These are phyloP conservation scores for Dalbergia cultrata DNA, from an alignment of 306 rosid genomes.

Conservation along the genomic window DNA sequence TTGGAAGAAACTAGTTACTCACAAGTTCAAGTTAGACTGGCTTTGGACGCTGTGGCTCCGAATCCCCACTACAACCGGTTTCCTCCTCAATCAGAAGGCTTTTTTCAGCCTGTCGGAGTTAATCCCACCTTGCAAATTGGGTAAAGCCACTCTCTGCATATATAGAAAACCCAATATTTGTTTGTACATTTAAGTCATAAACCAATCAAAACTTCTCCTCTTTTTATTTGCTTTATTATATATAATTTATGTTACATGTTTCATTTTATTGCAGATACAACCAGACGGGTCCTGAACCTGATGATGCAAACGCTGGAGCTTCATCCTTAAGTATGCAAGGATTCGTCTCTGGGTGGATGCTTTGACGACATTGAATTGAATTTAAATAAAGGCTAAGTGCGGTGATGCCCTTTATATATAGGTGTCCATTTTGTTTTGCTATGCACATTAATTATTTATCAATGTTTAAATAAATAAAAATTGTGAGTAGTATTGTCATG, in stretches of 20 bases:
- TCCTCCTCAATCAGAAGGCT: conserved; percentile 59
- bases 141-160: conserved; percentile 43
- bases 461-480: conserved; percentile 43
- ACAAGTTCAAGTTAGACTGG: conserved; percentile 46
- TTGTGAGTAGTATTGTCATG: conserved; percentile 4
- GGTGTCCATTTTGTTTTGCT: background rate
- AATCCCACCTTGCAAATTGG: conserved; percentile 72
- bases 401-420: background rate
- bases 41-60: conserved; percentile 60
- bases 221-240: background rate
- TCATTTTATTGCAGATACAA: conserved; percentile 59
- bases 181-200: background rate
- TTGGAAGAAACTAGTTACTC: conserved; percentile 64
- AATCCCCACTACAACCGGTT: conserved; percentile 42
- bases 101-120: conserved; percentile 62
- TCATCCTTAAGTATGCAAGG: conserved; percentile 60
- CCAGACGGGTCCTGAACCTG: conserved; percentile 39
- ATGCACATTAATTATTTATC: conserved; percentile 20
- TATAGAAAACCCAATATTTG: background rate
- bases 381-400: background rate
- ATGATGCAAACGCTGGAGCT: conserved; percentile 59
- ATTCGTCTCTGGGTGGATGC: conserved; percentile 74
- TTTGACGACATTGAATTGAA: conserved; percentile 41
- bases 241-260: background rate
- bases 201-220: background rate